phyloP scores from a whole-genome alignment of 2,329 filamentous ascomycete species.

The Xylaria hypoxylon region DNA sequence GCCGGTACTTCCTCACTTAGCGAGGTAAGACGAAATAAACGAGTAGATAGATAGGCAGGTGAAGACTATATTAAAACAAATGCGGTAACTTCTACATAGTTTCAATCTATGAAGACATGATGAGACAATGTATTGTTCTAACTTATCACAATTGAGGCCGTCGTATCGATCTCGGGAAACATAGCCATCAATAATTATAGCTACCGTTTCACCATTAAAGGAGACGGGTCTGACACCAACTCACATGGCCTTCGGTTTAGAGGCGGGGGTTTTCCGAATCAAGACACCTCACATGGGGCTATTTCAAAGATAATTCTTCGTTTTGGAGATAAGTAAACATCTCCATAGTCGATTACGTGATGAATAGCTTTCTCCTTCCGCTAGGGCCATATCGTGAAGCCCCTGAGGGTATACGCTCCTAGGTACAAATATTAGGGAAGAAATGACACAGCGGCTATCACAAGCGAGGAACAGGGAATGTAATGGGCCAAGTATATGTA shows the following conservation, averaged over 20 bases:
- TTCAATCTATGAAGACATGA: neutral
- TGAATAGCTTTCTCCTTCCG: neutral
- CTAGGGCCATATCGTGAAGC: neutral
- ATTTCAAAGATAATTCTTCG: neutral
- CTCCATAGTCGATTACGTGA: neutral
- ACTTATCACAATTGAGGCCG: neutral
- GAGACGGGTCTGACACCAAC: neutral
- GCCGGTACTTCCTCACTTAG: neutral
- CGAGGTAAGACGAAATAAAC: neutral
- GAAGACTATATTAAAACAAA: neutral
- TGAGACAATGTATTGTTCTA: neutral
- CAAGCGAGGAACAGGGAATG: too few relatives aligned
- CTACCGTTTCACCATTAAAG: neutral
- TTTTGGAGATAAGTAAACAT: neutral
- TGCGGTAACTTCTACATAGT: neutral
- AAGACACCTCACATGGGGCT: neutral
- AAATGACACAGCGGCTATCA: neutral
- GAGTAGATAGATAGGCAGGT: neutral
- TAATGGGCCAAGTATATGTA: too few relatives aligned
- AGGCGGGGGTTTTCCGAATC: neutral
- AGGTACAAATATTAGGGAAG: neutral
- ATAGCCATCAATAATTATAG: neutral
- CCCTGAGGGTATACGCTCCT: neutral
- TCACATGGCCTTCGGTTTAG: neutral
- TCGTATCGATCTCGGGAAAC: neutral